A percentile compares a stretch with the other conserved stretches of the same genome.
Evolutionary conservation across 192 early-diverging fungal genomes (phyloP).

Genomic region (Phlyctochytrium bullatum): DNA sequence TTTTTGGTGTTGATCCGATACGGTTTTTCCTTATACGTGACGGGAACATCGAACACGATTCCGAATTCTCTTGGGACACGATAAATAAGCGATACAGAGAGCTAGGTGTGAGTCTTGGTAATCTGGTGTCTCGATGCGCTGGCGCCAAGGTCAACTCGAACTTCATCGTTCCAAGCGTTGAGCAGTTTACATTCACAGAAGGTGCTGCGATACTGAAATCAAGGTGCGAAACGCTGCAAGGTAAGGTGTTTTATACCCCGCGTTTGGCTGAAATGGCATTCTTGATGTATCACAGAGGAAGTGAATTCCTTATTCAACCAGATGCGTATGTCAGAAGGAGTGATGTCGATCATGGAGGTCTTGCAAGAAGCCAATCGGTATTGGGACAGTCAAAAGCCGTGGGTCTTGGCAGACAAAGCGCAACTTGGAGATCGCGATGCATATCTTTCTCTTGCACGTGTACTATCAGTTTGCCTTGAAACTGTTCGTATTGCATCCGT

Average conservation of each 20-base stretch:
- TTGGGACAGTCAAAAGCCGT: slow-evolving; percentile 72
- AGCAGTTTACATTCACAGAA: slow-evolving; percentile 2
- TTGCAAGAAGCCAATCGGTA: slow-evolving; percentile 72
- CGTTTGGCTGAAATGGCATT: neutral
- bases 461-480: slow-evolving; percentile 76
- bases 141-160: slow-evolving; percentile 25
- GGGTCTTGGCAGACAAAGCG: slow-evolving; percentile 61
- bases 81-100: slow-evolving; percentile 65
- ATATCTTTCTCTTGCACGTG: slow-evolving; percentile 50
- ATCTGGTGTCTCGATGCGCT: slow-evolving; percentile 19
- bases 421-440: slow-evolving; percentile 10
- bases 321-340: slow-evolving; percentile 59
- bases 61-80: slow-evolving; percentile 69
- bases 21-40: slow-evolving; percentile 90
- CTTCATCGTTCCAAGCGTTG: slow-evolving; percentile 23
- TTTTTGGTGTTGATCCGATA: slow-evolving; percentile 82
- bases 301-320: slow-evolving; percentile 44
- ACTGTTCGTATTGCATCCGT: slow-evolving; percentile 69
- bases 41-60: slow-evolving; percentile 84
- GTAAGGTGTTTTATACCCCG: slow-evolving; percentile 1
- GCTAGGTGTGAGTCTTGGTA: slow-evolving; percentile 25
- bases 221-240: too few species aligned
- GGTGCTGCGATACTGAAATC: slow-evolving; percentile 32
- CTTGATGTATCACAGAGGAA: neutral
- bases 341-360: slow-evolving; percentile 63